These are phyloP conservation scores for Alternaria arbusti DNA, from an alignment of 2,329 filamentous ascomycete genomes.

Conservation along the genomic window DNA sequence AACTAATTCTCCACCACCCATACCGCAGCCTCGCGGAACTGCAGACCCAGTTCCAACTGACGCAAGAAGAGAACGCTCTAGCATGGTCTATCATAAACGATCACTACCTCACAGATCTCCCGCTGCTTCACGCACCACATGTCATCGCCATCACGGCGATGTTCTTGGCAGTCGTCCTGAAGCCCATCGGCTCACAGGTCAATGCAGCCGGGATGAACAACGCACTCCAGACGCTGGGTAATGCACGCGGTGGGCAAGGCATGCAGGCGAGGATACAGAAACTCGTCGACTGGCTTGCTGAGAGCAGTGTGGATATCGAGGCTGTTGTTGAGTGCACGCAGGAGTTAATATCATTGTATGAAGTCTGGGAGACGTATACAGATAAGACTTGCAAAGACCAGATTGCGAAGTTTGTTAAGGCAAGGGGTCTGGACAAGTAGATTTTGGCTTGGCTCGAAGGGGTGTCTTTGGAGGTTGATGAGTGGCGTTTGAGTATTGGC, in stretches of 20 bases:
- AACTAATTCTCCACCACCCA: slow-evolving; percentile 88
- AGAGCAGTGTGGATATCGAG: slow-evolving; percentile 83
- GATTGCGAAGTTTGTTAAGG: slow-evolving; percentile 67
- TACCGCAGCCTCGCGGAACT: slow-evolving; percentile 81
- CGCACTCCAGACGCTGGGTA: slow-evolving; percentile 47
- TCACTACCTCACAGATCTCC: slow-evolving; percentile 90
- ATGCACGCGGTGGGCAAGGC: slow-evolving; percentile 36
- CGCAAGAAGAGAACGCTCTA: slow-evolving; percentile 77
- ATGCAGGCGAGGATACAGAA: slow-evolving; percentile 66
- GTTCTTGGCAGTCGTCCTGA: slow-evolving; percentile 81
- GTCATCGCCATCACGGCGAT: slow-evolving; percentile 86
- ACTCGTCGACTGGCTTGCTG: slow-evolving; percentile 81
- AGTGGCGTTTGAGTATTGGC: neutral
- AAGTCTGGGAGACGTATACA: slow-evolving; percentile 71
- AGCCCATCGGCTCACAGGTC: slow-evolving; percentile 63
- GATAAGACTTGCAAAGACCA: slow-evolving; percentile 70
- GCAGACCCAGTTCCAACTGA: slow-evolving; percentile 71
- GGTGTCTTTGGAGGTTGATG: neutral
- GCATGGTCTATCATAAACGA: slow-evolving; percentile 89
- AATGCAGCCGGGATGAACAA: slow-evolving; percentile 50
- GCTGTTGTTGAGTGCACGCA: slow-evolving; percentile 88
- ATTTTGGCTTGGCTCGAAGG: slow-evolving; percentile 4
- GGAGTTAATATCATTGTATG: slow-evolving; percentile 89
- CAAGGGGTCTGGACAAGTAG: slow-evolving; percentile 64
- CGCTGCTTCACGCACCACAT: slow-evolving; percentile 84